Base-by-base conservation (phyloP, 2,329 filamentous ascomycete genomes). In the Sphaceloma murrayae region DNA sequence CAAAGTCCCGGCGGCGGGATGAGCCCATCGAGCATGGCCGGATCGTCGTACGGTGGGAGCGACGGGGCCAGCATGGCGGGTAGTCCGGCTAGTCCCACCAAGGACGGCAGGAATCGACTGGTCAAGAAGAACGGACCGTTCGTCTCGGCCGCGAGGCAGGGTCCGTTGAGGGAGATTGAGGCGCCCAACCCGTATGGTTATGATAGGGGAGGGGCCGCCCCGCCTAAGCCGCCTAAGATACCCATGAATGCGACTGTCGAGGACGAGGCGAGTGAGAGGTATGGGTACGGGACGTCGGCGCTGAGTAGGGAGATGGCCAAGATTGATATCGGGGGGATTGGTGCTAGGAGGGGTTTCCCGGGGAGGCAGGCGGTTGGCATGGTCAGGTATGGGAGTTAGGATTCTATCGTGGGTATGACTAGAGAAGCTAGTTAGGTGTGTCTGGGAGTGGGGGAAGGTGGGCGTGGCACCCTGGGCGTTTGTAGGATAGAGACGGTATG, bases 191-290 rank as follows among this genome's bases (percentile, higher is more conserved):
- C 75, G 1, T 52, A 73, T 67, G 11, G 73, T 2, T 26, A 11
- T 32, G 27, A 29, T 18, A 18, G 22, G 24, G 1, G 64, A 72
- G 4, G 61, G 67, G 16, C 56, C 65, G 33, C 19, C 10, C 80
- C 81, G 9, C 75, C 78, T 0, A 72, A 84, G 38, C 81, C 82
- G 3, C 78, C 79, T n/a, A 85, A 85, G 62, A 66, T 85, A 6
- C 79, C 80, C 1, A 60, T 82, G 19, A 21, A 47, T 18, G 39
- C 36, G 16, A 57, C 61, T 54, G 52, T 72, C 68, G 62, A 60
- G 4, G 62, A 63, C 24, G 54, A 39, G 29, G 38, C 3, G 46
- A 45, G 10, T 24, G 64, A 60, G 42, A 63, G 59, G 11, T 60
- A 63, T 27, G 50, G 47, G 13, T 54, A 52, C 11, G 18, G 70